Evolutionary conservation across 1,284 basidiomycete genomes (phyloP).

Genomic region (Moesziomyces sp.): DNA sequence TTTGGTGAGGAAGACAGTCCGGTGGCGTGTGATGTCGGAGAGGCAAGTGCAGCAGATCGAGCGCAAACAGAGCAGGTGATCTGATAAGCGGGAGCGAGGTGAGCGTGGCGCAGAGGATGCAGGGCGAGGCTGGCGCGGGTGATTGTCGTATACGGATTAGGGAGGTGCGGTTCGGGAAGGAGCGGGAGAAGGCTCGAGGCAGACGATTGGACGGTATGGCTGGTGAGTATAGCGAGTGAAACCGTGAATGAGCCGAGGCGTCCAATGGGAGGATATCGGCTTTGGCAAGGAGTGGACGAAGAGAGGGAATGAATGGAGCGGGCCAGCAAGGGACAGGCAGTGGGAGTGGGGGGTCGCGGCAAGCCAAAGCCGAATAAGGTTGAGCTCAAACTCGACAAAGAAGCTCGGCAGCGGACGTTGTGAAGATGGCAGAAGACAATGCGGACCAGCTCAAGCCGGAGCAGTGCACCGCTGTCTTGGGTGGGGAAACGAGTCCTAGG

Average conservation of each 20-base stretch:
- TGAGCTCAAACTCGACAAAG: too few species aligned
- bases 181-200: slow-evolving; percentile 6
- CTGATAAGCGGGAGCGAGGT: slow-evolving; percentile 13
- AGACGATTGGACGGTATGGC: neutral
- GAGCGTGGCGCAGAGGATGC: too few species aligned
- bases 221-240: neutral
- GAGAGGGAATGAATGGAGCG: neutral
- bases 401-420: neutral
- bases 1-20: too few species aligned
- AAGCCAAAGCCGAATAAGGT: neutral
- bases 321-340: too few species aligned
- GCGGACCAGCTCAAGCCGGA: neutral
- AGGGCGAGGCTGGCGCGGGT: neutral
- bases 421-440: neutral
- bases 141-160: slow-evolving; percentile 5
- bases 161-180: slow-evolving; percentile 4
- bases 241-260: slow-evolving; percentile 1
- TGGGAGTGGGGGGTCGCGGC: too few species aligned
- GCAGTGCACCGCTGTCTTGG: too few species aligned
- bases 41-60: neutral
- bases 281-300: neutral
- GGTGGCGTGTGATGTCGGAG: neutral
- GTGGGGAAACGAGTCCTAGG: too few species aligned
- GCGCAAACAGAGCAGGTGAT: neutral
- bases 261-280: neutral